A percentile compares a stretch with the other conserved stretches of the same genome.
phyloP scores from a whole-genome alignment of 2,329 filamentous ascomycete species.

The Neopestalotiopsis sp. region DNA sequence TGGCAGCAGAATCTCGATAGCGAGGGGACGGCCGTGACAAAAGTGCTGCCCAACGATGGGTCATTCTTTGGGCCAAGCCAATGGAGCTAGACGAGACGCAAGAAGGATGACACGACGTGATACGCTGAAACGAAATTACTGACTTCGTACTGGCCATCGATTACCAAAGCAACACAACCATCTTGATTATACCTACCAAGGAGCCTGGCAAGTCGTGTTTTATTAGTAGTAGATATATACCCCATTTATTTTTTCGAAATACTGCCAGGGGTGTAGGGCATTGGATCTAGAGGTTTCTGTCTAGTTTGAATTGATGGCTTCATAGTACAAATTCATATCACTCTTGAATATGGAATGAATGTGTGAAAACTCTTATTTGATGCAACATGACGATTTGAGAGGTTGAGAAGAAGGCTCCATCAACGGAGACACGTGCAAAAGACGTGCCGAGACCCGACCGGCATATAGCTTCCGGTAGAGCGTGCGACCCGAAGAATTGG shows the following conservation, averaged over 20 bases:
- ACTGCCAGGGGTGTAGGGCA: background rate
- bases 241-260: background rate
- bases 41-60: constrained; percentile 10
- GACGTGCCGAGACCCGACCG: background rate
- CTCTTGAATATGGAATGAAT: too few relatives aligned
- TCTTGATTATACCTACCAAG: background rate
- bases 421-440: background rate
- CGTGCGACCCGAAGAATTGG: too few relatives aligned
- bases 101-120: background rate
- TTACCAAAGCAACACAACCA: background rate
- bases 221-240: constrained; percentile 1
- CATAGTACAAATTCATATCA: too few relatives aligned
- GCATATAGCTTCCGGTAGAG: background rate
- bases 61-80: constrained; percentile 15
- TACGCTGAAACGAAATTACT: background rate
- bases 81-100: constrained; percentile 7
- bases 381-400: too few relatives aligned
- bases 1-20: constrained; percentile 16
- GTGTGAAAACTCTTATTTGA: too few relatives aligned
- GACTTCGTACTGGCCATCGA: background rate
- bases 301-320: background rate
- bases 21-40: constrained; percentile 10
- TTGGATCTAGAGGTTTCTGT: background rate
- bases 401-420: too few relatives aligned
- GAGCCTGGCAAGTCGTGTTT: background rate